Base-by-base conservation (phyloP, 495 filamentous ascomycete genomes). In the Hypoxylon lienhwacheense region DNA sequence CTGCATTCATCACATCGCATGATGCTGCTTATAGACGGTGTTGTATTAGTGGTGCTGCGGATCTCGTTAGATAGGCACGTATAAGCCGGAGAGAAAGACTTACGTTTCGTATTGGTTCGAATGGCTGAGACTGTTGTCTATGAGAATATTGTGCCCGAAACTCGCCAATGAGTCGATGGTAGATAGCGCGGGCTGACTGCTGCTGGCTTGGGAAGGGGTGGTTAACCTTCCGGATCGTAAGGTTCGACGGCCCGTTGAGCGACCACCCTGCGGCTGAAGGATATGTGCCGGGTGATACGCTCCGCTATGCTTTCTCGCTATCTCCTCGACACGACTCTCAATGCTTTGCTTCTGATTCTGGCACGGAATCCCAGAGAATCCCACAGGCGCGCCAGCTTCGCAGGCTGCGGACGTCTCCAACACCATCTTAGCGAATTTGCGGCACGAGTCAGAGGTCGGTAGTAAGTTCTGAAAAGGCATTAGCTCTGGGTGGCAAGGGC, bases 401-500 rank as follows among this genome's bases (percentile, higher is more conserved):
- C 26, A 35, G 10, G 31, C 11, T 14, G 7, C 4, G 10, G 32
- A 35, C 6, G 14, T 36, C 10, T 53, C 10, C 12, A 55, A 21
- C n/a, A 61, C 41, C 5, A 17, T 17, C 14, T 21, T 34, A 12
- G 41, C 34, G 12, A 61, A 55, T 1, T 37, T 17, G 7, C 17
- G 39, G 25, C 16, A 61, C 0, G 42, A 39, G 4, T 42, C 15
- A 3, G 8, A 2, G 6, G 29, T 35, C 1, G 51, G 26, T 7
- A 61, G 20, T 16, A 61, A 20, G 17, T 47, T 42, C 51, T 61
- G 12, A n/a, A n/a, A n/a, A n/a, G n/a, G n/a, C n/a, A n/a, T n/a
- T n/a, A n/a, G n/a, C n/a, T n/a, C n/a, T n/a, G n/a, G n/a, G n/a
- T n/a, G n/a, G 12, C 19, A 1, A 17, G 2, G 4, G 5, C 34